Conservation (phyloP, 2,329 filamentous ascomycete genomes). For the Lachnellula arida region DNA sequence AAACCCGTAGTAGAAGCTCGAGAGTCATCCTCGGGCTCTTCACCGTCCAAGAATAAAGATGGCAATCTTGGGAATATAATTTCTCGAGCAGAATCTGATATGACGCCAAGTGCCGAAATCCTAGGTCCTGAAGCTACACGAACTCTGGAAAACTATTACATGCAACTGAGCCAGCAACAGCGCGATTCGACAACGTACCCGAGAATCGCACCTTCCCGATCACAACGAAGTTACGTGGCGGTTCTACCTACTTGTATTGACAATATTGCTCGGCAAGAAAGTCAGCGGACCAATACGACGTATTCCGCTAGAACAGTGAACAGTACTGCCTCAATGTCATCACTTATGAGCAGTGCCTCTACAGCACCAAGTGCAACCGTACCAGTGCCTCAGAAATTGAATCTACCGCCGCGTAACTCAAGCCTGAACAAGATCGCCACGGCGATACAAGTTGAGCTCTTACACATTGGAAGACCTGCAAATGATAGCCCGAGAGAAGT, state of each 20-base stretch:
- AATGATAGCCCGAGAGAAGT: conserved; percentile 1
- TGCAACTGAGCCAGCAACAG: conserved; percentile 1
- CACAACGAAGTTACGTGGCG: conserved; percentile 12
- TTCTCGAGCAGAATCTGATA: background rate
- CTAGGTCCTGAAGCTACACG: conserved; percentile 6
- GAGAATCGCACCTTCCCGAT: background rate
- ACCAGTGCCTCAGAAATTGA: conserved; percentile 4
- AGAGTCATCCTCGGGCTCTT: conserved; percentile 25
- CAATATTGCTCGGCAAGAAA: conserved; percentile 6
- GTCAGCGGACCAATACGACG: conserved; percentile 11
- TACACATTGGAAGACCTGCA: background rate
- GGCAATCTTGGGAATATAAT: background rate
- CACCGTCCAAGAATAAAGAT: background rate
- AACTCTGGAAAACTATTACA: conserved; percentile 13
- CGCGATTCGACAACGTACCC: background rate
- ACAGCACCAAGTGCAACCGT: conserved; percentile 14
- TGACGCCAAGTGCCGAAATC: background rate
- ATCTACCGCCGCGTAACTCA: conserved; percentile 16
- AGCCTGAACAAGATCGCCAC: conserved; percentile 13
- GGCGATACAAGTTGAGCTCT: conserved; percentile 7
- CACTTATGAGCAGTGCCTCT: conserved; percentile 11
- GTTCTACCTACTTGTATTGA: conserved; percentile 5
- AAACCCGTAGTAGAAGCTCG: conserved; percentile 35
- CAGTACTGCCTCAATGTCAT: conserved; percentile 11
- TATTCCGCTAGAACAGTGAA: conserved; percentile 22